A percentile compares a stretch with the other conserved stretches of the same genome.
Evolutionary conservation across 23 red algal genomes (phyloP).

Genomic region (Pyropia haitanensis): DNA sequence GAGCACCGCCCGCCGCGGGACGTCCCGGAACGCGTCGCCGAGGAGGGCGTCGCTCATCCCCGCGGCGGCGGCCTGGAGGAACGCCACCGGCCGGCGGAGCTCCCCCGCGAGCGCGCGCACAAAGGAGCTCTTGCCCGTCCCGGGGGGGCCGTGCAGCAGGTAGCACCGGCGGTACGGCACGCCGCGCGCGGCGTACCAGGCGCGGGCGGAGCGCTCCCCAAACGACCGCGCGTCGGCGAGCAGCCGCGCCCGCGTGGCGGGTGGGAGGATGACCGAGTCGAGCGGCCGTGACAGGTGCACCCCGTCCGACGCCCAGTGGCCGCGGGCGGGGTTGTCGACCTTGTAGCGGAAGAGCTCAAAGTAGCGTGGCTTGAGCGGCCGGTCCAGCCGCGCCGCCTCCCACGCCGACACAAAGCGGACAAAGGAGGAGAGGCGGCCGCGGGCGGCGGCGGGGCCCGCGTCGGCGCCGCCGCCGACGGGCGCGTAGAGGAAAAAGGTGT

Average conservation of each 20-base stretch:
- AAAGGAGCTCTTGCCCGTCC: slow-evolving; percentile 39
- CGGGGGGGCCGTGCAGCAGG: slow-evolving; percentile 50
- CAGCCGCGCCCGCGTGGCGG: slow-evolving; percentile 5
- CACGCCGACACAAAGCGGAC: no score
- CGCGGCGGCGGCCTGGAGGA: slow-evolving; percentile 10
- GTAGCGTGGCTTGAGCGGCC: no score
- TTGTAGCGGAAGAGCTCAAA: no score
- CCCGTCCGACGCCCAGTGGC: slow-evolving; percentile 46
- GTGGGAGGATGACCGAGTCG: slow-evolving; percentile 32
- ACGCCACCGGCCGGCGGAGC: slow-evolving; percentile 18
- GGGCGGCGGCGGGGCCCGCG: no score
- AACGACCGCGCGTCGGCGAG: slow-evolving; percentile 21
- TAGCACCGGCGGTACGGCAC: slow-evolving; percentile 26
- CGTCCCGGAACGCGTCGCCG: slow-evolving; percentile 13
- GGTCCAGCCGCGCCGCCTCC: no score
- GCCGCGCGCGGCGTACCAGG: slow-evolving; percentile 29
- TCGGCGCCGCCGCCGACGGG: no score
- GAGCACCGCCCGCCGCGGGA: slow-evolving; percentile 31
- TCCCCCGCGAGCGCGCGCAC: slow-evolving; percentile 18
- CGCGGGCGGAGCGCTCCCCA: slow-evolving; percentile 6
- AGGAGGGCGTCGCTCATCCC: slow-evolving; percentile 19
- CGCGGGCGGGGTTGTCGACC: background rate
- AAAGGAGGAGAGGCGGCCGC: no score
- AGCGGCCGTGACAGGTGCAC: slow-evolving; percentile 19
- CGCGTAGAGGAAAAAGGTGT: no score